These are phyloP conservation scores for Sporothrix protearum DNA, from an alignment of 2,329 filamentous ascomycete species.

Conservation along the genomic window DNA sequence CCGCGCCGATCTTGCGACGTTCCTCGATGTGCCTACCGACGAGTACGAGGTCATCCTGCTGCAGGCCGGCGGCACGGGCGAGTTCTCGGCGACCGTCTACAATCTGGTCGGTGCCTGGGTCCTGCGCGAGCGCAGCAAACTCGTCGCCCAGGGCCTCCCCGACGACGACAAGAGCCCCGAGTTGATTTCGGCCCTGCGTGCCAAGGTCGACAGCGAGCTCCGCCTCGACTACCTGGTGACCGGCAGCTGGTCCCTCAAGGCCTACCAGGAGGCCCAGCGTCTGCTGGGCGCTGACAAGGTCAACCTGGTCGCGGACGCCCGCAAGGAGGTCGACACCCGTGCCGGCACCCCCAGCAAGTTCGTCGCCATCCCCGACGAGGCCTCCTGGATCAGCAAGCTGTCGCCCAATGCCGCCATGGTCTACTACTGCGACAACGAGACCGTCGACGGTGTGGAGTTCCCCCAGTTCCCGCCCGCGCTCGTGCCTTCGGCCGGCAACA, in stretches of 20 bases:
- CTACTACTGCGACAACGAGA: conserved; percentile 94
- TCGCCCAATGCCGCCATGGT: conserved; percentile 67
- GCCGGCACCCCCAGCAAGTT: conserved; percentile 71
- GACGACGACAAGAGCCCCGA: conserved; percentile 36
- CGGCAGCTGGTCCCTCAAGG: conserved; percentile 87
- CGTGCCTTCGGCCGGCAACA: conserved; percentile 52
- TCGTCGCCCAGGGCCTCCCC: conserved; percentile 44
- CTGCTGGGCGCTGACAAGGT: conserved; percentile 74
- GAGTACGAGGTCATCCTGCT: conserved; percentile 88
- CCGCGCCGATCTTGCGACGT: conserved; percentile 67
- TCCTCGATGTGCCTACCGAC: conserved; percentile 69
- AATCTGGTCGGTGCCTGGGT: conserved; percentile 85
- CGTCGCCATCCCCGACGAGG: conserved; percentile 74
- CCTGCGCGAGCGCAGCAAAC: conserved; percentile 59
- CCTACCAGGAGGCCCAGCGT: conserved; percentile 74
- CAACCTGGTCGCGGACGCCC: conserved; percentile 57
- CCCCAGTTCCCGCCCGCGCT: conserved; percentile 66
- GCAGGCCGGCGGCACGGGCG: conserved; percentile 79
- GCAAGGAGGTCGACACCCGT: conserved; percentile 18
- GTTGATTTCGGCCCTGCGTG: conserved; percentile 41
- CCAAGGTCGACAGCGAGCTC: conserved; percentile 64
- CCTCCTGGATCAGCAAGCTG: conserved; percentile 62
- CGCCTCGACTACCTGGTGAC: conserved; percentile 88
- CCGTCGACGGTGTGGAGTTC: conserved; percentile 90
- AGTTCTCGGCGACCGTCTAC: conserved; percentile 80